phyloP scores from a whole-genome alignment of 306 rosid genomes.

The Castanospermum australe region DNA sequence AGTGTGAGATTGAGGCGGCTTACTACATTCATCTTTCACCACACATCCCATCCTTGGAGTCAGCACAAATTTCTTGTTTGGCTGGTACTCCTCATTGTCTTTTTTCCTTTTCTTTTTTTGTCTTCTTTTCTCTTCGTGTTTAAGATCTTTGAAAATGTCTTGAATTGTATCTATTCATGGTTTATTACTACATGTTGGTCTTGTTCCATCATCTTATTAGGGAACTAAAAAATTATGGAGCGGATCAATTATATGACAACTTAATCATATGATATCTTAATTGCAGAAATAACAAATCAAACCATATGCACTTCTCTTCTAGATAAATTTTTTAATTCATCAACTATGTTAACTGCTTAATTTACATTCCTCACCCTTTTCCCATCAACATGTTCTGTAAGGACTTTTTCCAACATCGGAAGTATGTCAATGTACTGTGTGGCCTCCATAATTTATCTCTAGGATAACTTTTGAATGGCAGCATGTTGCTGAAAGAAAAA shows the following conservation, averaged over 20 bases:
- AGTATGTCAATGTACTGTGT: not conserved
- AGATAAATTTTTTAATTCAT: not conserved
- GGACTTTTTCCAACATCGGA: not conserved
- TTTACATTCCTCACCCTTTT: not conserved
- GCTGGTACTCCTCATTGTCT: constrained; percentile 66
- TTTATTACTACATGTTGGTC: not conserved
- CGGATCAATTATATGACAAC: not conserved
- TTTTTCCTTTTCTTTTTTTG: not conserved
- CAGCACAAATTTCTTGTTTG: constrained; percentile 73
- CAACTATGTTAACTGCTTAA: not conserved
- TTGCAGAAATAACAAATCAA: constrained; percentile 5
- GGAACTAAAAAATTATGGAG: not conserved
- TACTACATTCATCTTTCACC: constrained; percentile 67
- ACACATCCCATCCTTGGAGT: constrained; percentile 90
- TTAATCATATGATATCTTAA: constrained; percentile 8
- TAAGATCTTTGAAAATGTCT: constrained; percentile 8
- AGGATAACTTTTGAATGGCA: not conserved
- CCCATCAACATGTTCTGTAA: not conserved
- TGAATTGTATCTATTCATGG: not conserved
- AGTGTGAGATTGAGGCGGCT: constrained; percentile 54
- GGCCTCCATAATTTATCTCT: not conserved
- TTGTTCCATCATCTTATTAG: not conserved
- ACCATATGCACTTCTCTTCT: not conserved
- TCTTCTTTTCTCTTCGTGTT: not conserved
- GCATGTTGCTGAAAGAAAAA: not conserved